Conservation (phyloP, 2,329 filamentous ascomycete genomes). For the Elsinoe australis region DNA sequence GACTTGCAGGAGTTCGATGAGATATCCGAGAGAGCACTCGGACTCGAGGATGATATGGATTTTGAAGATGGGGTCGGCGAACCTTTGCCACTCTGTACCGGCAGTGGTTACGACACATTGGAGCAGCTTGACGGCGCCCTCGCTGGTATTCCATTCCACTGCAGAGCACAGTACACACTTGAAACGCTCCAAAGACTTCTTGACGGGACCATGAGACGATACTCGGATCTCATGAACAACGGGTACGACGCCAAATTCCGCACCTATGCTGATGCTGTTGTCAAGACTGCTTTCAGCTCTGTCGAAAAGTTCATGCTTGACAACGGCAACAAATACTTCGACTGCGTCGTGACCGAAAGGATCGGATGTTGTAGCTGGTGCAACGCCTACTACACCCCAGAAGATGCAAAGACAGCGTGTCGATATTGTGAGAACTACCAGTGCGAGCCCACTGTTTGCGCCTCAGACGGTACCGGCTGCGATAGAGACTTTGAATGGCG, state of each 20-base stretch:
- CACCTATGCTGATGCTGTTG: neutral
- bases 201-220: neutral
- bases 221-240: neutral
- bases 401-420: neutral
- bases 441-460: neutral
- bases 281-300: neutral
- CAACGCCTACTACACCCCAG: neutral
- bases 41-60: too few relatives aligned
- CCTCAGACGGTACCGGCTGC: neutral
- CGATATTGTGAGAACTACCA: neutral
- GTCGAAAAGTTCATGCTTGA: neutral
- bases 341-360: neutral
- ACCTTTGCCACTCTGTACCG: too few relatives aligned
- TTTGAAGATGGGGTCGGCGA: too few relatives aligned
- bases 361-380: neutral
- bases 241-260: neutral
- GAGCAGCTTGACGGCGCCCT: neutral
- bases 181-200: neutral
- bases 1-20: too few relatives aligned
- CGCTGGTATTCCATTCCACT: neutral
- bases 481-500: neutral
- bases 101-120: neutral
- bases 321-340: conserved; percentile 2
- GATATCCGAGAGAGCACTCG: too few relatives aligned
- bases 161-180: neutral